A percentile compares a stretch with the other conserved stretches of the same genome.
Evolutionary conservation across 495 filamentous ascomycete genomes (phyloP).

Genomic region (Hypoxylon fragiforme): DNA sequence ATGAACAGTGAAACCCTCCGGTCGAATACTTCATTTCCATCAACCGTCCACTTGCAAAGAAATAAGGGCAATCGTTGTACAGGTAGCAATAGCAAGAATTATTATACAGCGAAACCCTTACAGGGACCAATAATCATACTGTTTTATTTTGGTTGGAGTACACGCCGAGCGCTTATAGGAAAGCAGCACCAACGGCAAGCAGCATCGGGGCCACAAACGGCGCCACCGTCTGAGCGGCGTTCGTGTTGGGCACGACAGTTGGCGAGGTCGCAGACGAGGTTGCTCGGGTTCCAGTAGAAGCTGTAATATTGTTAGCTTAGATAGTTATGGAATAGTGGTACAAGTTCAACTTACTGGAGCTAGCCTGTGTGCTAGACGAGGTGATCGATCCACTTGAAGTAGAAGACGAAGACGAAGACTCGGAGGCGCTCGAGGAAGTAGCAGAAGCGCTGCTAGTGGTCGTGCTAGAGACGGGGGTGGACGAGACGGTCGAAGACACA

Average conservation of each 20-base stretch:
- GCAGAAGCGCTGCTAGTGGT: constrained; percentile 36
- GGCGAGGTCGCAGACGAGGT: constrained; percentile 14
- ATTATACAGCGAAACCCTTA: constrained; percentile 28
- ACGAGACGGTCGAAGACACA: constrained; percentile 19
- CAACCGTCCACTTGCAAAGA: constrained; percentile 15
- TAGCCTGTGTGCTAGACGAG: constrained; percentile 25
- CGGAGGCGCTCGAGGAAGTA: constrained; percentile 20
- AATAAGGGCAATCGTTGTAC: constrained; percentile 15
- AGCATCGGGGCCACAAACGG: constrained; percentile 35
- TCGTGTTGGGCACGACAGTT: constrained; percentile 30
- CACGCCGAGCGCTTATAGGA: constrained; percentile 23
- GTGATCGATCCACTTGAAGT: constrained; percentile 17
- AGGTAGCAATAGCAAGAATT: constrained; percentile 13
- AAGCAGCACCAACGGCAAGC: constrained; percentile 29
- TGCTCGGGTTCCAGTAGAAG: constrained; percentile 24
- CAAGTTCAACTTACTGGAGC: constrained; percentile 31
- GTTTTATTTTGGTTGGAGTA: neutral
- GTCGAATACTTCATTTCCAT: constrained; percentile 20
- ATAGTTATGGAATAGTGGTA: constrained; percentile 20
- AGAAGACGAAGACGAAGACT: constrained; percentile 18
- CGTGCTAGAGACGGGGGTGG: constrained; percentile 25
- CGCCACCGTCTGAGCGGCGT: constrained; percentile 32
- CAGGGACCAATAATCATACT: neutral
- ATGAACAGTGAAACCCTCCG: constrained; percentile 5
- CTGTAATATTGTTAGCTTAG: constrained; percentile 29